Percentiles rank a stretch among this genome's conserved stretches.
phyloP scores from a whole-genome alignment of 1,139 yeast genomes.

The Yamadazyma sp. region DNA sequence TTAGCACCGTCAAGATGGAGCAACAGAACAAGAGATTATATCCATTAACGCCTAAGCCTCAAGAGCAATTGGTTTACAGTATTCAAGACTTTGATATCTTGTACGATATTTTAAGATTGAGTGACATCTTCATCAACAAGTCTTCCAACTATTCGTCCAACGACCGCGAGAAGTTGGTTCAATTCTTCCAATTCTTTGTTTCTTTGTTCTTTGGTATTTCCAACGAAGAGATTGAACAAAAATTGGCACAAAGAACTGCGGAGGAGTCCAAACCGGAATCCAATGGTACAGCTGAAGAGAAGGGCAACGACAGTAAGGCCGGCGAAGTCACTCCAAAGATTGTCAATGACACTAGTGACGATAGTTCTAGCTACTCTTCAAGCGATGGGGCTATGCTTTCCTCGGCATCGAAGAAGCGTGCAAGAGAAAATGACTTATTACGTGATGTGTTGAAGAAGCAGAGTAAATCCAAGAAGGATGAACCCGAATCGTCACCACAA shows the following conservation, averaged over 20 bases:
- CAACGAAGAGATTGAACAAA: slow-evolving; percentile 29
- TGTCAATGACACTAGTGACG: slow-evolving; percentile 4
- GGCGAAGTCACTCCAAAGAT: background rate
- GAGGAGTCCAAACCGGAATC: slow-evolving; percentile 7
- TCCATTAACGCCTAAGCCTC: slow-evolving; percentile 84
- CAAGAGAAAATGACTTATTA: slow-evolving; percentile 65
- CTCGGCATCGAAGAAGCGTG: slow-evolving; percentile 42
- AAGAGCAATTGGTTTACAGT: slow-evolving; percentile 71
- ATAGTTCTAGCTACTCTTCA: background rate
- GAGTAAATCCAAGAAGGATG: slow-evolving; percentile 49
- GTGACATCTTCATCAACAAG: slow-evolving; percentile 67
- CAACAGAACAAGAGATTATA: slow-evolving; percentile 75
- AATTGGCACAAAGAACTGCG: slow-evolving; percentile 23
- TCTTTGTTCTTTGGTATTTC: slow-evolving; percentile 65
- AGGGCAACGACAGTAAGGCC: slow-evolving; percentile 7
- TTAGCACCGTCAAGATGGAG: slow-evolving; percentile 88
- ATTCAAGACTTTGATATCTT: slow-evolving; percentile 69
- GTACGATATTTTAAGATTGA: slow-evolving; percentile 69
- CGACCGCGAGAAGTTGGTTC: slow-evolving; percentile 77
- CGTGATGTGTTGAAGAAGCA: slow-evolving; percentile 74
- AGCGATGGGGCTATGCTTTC: slow-evolving; percentile 12
- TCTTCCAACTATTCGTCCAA: slow-evolving; percentile 73
- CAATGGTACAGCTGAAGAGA: slow-evolving; percentile 8
- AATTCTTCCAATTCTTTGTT: slow-evolving; percentile 69
- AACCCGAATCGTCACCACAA: slow-evolving; percentile 33